Conservation (phyloP, 106 monocot genomes). For the Triglochin maritima region DNA sequence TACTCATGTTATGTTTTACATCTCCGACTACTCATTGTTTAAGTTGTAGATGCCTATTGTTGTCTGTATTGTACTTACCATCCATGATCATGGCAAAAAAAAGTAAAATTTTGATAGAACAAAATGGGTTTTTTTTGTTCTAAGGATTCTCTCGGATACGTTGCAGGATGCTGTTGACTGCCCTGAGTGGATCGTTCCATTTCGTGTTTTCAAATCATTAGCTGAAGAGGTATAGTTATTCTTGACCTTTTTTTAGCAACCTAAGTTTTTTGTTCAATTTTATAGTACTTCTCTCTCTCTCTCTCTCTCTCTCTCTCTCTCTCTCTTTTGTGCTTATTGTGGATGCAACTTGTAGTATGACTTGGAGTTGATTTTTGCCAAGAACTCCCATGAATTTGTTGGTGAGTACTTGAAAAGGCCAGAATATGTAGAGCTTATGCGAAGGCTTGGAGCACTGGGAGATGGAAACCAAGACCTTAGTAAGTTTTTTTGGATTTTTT, state of each 20-base stretch:
- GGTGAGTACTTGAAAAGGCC: slow-evolving; percentile 74
- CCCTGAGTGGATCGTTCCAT: slow-evolving; percentile 99
- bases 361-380: slow-evolving; percentile 74
- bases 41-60: no score
- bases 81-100: no score
- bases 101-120: no score
- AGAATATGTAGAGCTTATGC: slow-evolving; percentile 88
- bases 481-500: slow-evolving; percentile 17
- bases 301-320: not conserved
- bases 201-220: slow-evolving; percentile 71
- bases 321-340: not conserved
- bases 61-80: no score
- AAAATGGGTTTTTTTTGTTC: no score
- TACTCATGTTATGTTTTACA: no score
- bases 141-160: no score
- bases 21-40: no score
- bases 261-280: not conserved
- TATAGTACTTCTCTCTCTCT: not conserved
- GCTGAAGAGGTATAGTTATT: slow-evolving; percentile 65
- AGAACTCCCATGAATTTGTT: slow-evolving; percentile 92
- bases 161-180: slow-evolving; percentile 97
- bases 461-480: slow-evolving; percentile 85
- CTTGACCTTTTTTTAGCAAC: not conserved
- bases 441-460: slow-evolving; percentile 85
- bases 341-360: slow-evolving; percentile 44